Evolutionary conservation across 805 yeast genomes (phyloP).

Genomic region (Teunomyces funiuensis): DNA sequence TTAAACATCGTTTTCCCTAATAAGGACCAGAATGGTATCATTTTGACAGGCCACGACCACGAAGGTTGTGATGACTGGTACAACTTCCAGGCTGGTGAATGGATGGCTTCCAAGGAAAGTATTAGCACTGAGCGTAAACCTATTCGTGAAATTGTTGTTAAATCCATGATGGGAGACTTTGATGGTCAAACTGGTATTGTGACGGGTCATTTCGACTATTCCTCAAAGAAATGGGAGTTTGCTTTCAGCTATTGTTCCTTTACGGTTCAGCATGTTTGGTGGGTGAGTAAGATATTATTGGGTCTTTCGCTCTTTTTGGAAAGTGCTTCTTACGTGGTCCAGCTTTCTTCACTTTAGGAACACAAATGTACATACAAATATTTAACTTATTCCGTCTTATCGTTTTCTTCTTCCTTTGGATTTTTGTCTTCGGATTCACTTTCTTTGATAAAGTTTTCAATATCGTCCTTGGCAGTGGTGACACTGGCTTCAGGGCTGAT

Average conservation of each 20-base stretch:
- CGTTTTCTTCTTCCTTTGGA: slow-evolving; percentile 6
- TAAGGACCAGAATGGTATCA: slow-evolving; percentile 65
- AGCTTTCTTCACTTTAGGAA: not conserved
- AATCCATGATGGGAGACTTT: slow-evolving; percentile 95
- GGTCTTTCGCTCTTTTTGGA: slow-evolving; percentile 28
- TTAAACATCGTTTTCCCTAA: slow-evolving; percentile 70
- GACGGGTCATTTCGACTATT: slow-evolving; percentile 62
- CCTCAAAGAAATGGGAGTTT: slow-evolving; percentile 57
- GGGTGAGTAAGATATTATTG: slow-evolving; percentile 68
- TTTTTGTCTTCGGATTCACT: slow-evolving; percentile 6
- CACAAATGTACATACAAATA: not conserved
- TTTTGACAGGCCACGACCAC: slow-evolving; percentile 94
- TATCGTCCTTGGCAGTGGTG: slow-evolving; percentile 56
- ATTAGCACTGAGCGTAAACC: slow-evolving; percentile 28
- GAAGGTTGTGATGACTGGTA: slow-evolving; percentile 84
- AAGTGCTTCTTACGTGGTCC: not conserved
- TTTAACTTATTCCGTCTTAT: slow-evolving; percentile 3
- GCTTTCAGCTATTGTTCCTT: slow-evolving; percentile 76
- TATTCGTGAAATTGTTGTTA: slow-evolving; percentile 77
- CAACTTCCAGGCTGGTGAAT: slow-evolving; percentile 44
- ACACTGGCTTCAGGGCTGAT: slow-evolving; percentile 56
- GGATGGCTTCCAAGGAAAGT: slow-evolving; percentile 58
- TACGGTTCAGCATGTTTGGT: slow-evolving; percentile 90
- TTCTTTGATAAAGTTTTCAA: slow-evolving; percentile 40
- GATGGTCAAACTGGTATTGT: slow-evolving; percentile 86